A percentile compares a stretch with the other conserved stretches of the same genome.
phyloP scores from a whole-genome alignment of 495 filamentous ascomycete species.

The Viridothelium virens region DNA sequence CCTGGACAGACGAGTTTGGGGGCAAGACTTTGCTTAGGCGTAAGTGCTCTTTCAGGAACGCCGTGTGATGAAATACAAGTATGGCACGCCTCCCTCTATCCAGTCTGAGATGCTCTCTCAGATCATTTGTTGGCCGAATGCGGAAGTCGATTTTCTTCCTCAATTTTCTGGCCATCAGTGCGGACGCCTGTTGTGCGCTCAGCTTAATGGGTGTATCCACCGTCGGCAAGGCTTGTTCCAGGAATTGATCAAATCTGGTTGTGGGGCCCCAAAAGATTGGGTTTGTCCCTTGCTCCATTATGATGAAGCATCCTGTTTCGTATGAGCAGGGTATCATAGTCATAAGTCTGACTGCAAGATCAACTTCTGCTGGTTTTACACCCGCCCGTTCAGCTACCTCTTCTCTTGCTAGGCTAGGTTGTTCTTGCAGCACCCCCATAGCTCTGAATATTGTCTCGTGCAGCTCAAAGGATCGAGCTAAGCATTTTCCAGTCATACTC shows the following conservation, averaged over 20 bases:
- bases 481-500: not conserved
- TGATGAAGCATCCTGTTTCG: not conserved
- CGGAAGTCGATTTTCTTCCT: not conserved
- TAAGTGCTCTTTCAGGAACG: slow-evolving; percentile 1
- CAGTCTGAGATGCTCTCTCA: slow-evolving; percentile 3
- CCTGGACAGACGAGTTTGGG: not conserved
- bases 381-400: not conserved
- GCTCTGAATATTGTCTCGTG: not conserved
- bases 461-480: not conserved
- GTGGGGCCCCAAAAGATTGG: not conserved
- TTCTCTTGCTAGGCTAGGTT: not conserved
- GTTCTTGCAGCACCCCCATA: not conserved
- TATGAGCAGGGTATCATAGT: not conserved
- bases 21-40: not conserved
- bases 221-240: not conserved
- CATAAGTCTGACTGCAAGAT: not conserved
- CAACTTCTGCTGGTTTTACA: not conserved
- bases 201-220: not conserved
- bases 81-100: not conserved
- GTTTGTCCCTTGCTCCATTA: not conserved
- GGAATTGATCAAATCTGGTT: not conserved
- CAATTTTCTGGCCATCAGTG: not conserved
- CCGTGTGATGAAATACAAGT: slow-evolving; percentile 5
- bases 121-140: not conserved
- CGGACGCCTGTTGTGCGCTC: not conserved